Base-by-base conservation (phyloP, 179 eudicot genomes). In the Carnegiea gigantea region DNA sequence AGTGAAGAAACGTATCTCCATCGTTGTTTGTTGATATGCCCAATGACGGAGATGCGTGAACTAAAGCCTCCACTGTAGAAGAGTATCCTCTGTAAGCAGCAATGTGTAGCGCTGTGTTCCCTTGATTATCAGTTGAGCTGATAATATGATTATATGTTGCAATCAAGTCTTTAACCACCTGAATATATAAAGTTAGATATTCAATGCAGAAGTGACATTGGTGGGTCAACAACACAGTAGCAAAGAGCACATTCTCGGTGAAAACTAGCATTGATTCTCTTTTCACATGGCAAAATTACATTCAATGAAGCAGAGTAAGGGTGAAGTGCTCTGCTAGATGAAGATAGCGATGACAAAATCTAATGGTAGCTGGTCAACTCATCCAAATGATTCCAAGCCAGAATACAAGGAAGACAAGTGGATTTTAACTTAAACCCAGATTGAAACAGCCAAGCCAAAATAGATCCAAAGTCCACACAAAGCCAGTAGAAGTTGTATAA, bases 1-100 rank as follows among this genome's bases (percentile, higher is more conserved):
- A 87, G 82, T 93, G 98, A 49, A 95, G 89, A 78, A 93, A 92
- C 6, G 97, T 91, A 81, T 92, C 90, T 13, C 98, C 98, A 17
- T 79, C 79, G 23, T 89, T 87, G 90, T 93, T 95, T 80, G 75
- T 87, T 12, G 77, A 60, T 48, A 85, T 71, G 28, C 85, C 70
- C 38, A 86, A 74, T 17, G 91, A 85, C 17, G 88, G 92, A 73
- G 90, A 87, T 60, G 90, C 86, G 7, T 43, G 78, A 70, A 84
- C 72, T 79, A 95, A 86, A 82, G 83, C 51, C 86, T 91, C 87
- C 1, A 92, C 90, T 48, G 89, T 90, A 10, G 89, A 40, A 78
- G 87, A 76, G 82, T 82, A 81, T 57, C 98, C 97, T 72, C 88
- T 88, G 85, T 89, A 93, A 72, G 98, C 93, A 78, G 98, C 98